These are phyloP conservation scores for Cenchrus fungigraminus DNA, from an alignment of 176 grass and related monocot species.

Conservation along the genomic window DNA sequence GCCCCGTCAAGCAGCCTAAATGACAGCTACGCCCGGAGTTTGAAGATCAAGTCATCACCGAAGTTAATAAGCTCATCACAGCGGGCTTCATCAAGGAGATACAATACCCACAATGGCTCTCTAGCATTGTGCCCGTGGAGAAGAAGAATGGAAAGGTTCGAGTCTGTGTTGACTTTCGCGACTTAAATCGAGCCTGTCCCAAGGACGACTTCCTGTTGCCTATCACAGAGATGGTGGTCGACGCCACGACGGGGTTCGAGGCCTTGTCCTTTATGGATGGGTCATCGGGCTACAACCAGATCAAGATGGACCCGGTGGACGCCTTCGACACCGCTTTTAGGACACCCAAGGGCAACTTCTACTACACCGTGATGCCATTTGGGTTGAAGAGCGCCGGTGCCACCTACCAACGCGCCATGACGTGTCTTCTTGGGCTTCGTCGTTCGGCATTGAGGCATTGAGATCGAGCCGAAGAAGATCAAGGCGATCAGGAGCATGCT, in stretches of 20 bases:
- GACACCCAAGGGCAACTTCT: neutral
- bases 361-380: neutral
- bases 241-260: neutral
- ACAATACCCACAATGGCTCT: neutral
- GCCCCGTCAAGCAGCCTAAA: neutral
- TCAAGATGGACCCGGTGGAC: neutral
- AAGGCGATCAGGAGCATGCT: neutral
- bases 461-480: neutral
- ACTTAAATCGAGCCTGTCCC: neutral
- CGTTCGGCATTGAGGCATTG: neutral
- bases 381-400: too few species aligned
- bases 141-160: neutral
- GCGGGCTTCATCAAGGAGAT: neutral
- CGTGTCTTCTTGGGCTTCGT: neutral
- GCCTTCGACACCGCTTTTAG: neutral
- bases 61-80: neutral
- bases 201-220: neutral
- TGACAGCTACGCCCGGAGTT: neutral
- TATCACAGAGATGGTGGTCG: neutral
- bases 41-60: neutral
- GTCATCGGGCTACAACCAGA: neutral
- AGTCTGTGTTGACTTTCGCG: neutral
- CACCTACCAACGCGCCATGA: too few species aligned
- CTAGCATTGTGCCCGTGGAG: neutral
- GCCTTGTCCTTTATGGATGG: neutral